Evolutionary conservation across 306 rosid species (phyloP).

Genomic region (Fragaria nilgerrensis): DNA sequence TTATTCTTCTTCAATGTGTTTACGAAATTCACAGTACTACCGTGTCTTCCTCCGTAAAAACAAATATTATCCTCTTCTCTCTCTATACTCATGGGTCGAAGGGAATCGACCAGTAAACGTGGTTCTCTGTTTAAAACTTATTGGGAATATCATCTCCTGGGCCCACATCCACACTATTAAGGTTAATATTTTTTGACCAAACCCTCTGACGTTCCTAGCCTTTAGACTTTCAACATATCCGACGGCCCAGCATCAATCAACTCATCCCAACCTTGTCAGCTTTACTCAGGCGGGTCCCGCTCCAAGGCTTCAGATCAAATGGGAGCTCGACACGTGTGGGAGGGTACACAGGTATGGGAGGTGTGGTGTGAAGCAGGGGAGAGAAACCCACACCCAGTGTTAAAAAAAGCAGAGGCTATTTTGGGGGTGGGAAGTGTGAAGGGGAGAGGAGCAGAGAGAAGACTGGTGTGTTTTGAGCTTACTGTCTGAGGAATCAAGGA

Average conservation of each 20-base stretch:
- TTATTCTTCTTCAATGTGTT: not conserved
- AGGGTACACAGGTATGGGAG: not conserved
- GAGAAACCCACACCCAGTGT: constrained; percentile 11
- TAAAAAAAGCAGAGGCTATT: constrained; percentile 25
- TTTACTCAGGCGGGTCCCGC: constrained; percentile 10
- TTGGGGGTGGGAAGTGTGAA: constrained; percentile 19
- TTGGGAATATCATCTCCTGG: constrained; percentile 53
- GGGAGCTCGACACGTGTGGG: constrained; percentile 6
- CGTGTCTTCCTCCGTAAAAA: constrained; percentile 32
- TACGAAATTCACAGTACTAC: not conserved
- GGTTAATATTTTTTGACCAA: constrained; percentile 2
- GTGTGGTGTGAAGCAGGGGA: constrained; percentile 4
- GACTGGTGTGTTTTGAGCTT: constrained; percentile 22
- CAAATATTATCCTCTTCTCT: constrained; percentile 41
- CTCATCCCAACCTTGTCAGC: not conserved
- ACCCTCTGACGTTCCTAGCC: not conserved
- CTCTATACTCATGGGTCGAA: constrained; percentile 30
- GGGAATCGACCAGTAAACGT: constrained; percentile 48
- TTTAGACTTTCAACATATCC: constrained; percentile 6
- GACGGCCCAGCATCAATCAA: constrained; percentile 16
- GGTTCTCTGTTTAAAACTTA: constrained; percentile 35
- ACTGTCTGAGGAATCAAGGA: constrained; percentile 47
- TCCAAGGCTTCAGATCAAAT: not conserved
- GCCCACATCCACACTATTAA: constrained; percentile 24
- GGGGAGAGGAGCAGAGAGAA: constrained; percentile 19